Evolutionary conservation across 2,329 filamentous ascomycete species (phyloP), one percentile per base, ranked within the genome.

Genomic region (Epichloe hybrida): DNA sequence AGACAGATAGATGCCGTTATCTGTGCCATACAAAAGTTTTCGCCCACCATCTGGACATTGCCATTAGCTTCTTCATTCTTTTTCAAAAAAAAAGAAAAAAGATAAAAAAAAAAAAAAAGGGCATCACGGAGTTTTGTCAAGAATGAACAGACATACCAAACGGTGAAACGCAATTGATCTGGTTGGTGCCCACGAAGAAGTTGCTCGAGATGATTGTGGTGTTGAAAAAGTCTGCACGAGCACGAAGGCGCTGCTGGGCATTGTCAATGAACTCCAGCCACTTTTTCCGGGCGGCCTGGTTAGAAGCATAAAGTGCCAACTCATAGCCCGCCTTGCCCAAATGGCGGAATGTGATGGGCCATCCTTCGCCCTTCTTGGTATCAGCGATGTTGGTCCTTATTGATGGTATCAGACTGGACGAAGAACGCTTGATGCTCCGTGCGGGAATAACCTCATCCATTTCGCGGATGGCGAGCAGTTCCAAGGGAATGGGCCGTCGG

Each of bases 291-390:
- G 88, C 87, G 8, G 88, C 85, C 58, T 88, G 84, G 53, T 88
- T 94, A 9, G 84, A 82, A 45, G 89, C 91, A 66, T 85, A 97
- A 4, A 98, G 75, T 3, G 90, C 93, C 60, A 89, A 73, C 64
- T 96, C 91, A 63, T 96, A 98, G 35, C 91, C 93, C 50, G 89
- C 90, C 68, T 95, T 96, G 46, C 93, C 93, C 53, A 98, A 77
- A 73, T 96, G 89, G 58, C 87, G 84, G 75, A 98, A 98, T 2
- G 91, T 97, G 54, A 98, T 94, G 0, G 93, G 93, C 70, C 88
- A 94, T 45, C 87, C 88, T 59, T 95, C 88, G 41, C 71, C 69
- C 58, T 78, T 79, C 63, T 77, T 81, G 57, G 84, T 78, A 44
- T 76, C 73, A 2, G 65, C 62, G 39, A 68, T 65, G 48, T 70